A percentile compares a stretch with the other conserved stretches of the same genome.
These are phyloP conservation scores for Penicillium tannophilum DNA, from an alignment of 495 filamentous ascomycete genomes.

Conservation along the genomic window DNA sequence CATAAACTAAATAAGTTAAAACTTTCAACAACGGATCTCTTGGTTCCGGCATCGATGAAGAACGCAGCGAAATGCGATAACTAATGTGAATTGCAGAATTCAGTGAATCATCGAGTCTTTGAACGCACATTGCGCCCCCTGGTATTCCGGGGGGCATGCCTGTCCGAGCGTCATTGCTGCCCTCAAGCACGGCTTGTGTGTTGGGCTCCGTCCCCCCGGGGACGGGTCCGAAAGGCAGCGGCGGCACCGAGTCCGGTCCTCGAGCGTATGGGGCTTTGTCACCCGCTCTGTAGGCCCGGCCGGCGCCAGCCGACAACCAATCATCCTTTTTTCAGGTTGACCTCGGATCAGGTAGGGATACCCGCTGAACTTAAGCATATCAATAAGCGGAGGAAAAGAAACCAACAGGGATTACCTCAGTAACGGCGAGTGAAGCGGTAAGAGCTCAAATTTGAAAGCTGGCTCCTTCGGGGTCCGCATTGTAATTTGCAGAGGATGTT, in stretches of 20 bases:
- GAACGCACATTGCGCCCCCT: slow-evolving; percentile 68
- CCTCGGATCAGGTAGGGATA: slow-evolving; percentile 71
- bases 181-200: slow-evolving; percentile 51
- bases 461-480: slow-evolving; percentile 55
- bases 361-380: slow-evolving; percentile 70
- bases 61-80: slow-evolving; percentile 74
- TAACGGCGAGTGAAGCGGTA: slow-evolving; percentile 73
- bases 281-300: slow-evolving; percentile 26
- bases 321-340: slow-evolving; percentile 45
- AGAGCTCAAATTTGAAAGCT: slow-evolving; percentile 76
- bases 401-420: slow-evolving; percentile 71
- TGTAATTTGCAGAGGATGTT: slow-evolving; percentile 71
- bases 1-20: slow-evolving; percentile 42
- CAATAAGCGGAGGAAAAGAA: slow-evolving; percentile 65
- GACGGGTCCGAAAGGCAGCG: slow-evolving; percentile 48
- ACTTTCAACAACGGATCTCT: slow-evolving; percentile 74
- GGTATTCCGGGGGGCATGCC: slow-evolving; percentile 67
- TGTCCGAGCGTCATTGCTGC: slow-evolving; percentile 65
- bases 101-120: slow-evolving; percentile 76
- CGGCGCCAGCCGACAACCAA: slow-evolving; percentile 19
- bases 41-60: slow-evolving; percentile 74
- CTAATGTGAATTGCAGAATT: slow-evolving; percentile 74
- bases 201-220: slow-evolving; percentile 41
- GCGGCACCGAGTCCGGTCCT: slow-evolving; percentile 42
- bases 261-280: slow-evolving; percentile 46